These are phyloP conservation scores for Colletotrichum falcatum DNA, from an alignment of 2,329 filamentous ascomycete species.

Conservation along the genomic window DNA sequence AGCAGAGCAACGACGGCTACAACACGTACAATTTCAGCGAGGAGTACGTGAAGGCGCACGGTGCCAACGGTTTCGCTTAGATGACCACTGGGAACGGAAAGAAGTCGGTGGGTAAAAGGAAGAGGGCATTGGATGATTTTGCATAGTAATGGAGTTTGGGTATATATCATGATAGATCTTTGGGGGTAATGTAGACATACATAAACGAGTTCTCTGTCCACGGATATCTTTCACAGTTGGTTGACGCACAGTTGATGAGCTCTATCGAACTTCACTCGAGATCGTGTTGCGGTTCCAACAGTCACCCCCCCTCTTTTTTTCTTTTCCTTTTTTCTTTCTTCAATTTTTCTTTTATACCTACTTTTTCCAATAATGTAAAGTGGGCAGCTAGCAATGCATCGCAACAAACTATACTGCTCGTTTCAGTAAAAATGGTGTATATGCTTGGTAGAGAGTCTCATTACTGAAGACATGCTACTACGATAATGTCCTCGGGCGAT, in stretches of 20 bases:
- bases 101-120: conserved; percentile 7
- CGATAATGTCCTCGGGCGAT: background rate
- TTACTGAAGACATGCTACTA: background rate
- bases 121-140: background rate
- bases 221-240: no score
- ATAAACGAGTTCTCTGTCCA: background rate
- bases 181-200: background rate
- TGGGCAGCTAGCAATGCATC: no score
- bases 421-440: background rate
- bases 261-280: no score
- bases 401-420: no score
- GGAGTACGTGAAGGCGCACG: conserved; percentile 36
- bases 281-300: no score
- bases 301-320: background rate
- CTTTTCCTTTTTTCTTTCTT: background rate
- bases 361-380: no score
- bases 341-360: no score
- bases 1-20: conserved; percentile 45
- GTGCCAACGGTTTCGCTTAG: conserved; percentile 23
- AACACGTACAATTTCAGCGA: conserved; percentile 49
- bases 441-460: no score
- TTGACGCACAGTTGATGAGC: no score
- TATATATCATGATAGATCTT: conserved; percentile 8
- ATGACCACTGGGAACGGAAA: background rate
- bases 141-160: conserved; percentile 34